phyloP scores from a whole-genome alignment of 805 yeast species.

The Saccharomycopsis malanga region DNA sequence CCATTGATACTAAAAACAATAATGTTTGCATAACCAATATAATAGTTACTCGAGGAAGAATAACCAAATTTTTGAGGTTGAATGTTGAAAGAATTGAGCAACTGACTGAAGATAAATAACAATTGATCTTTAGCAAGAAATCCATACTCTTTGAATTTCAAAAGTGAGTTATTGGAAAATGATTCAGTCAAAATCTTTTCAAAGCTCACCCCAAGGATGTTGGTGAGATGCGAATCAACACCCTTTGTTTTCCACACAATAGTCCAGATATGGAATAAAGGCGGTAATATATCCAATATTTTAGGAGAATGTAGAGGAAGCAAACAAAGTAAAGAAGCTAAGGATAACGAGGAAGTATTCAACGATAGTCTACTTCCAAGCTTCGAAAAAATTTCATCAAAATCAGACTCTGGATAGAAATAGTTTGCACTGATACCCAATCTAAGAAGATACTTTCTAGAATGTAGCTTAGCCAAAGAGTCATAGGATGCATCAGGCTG shows the following conservation, averaged over 20 bases:
- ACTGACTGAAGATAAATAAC: slow-evolving; percentile 48
- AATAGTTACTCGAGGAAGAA: slow-evolving; percentile 30
- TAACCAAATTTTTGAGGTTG: slow-evolving; percentile 43
- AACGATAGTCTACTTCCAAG: slow-evolving; percentile 47
- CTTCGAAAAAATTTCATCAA: slow-evolving; percentile 45
- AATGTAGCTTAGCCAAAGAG: slow-evolving; percentile 32
- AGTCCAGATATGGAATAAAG: slow-evolving; percentile 69
- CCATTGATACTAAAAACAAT: slow-evolving; percentile 61
- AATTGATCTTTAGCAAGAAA: slow-evolving; percentile 59
- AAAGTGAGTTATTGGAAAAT: slow-evolving; percentile 26
- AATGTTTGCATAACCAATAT: slow-evolving; percentile 39
- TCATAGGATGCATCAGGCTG: slow-evolving; percentile 45
- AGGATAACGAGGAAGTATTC: slow-evolving; percentile 43
- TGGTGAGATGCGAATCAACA: slow-evolving; percentile 58
- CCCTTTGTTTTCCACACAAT: slow-evolving; percentile 41
- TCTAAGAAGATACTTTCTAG: slow-evolving; percentile 37
- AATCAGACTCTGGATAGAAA: slow-evolving; percentile 40
- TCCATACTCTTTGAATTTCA: slow-evolving; percentile 48
- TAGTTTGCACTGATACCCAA: slow-evolving; percentile 48
- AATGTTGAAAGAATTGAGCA: slow-evolving; percentile 39
- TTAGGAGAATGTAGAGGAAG: slow-evolving; percentile 42
- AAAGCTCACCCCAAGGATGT: slow-evolving; percentile 56
- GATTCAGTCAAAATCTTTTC: slow-evolving; percentile 37
- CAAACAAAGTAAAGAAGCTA: slow-evolving; percentile 46
- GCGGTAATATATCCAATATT: slow-evolving; percentile 52